Evolutionary conservation across 768 basidiomycete genomes (phyloP).

Genomic region (Phlegmacium glaucopus): DNA sequence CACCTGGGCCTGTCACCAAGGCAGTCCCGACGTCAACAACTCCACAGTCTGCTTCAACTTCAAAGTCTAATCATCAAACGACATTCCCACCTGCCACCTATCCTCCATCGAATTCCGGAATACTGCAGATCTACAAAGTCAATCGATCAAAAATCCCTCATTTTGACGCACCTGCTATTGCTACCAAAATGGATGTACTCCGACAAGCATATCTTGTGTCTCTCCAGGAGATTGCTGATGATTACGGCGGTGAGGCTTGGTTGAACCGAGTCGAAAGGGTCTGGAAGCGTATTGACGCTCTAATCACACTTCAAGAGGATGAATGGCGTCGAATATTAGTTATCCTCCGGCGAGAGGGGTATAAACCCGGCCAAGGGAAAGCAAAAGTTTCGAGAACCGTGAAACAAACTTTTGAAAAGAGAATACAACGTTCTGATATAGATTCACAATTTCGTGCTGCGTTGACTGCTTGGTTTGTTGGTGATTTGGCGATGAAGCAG

Average conservation of each 20-base stretch:
- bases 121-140: slow-evolving; percentile 9
- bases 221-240: slow-evolving; percentile 16
- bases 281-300: slow-evolving; percentile 19
- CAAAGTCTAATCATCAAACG: neutral
- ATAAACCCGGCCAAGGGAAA: slow-evolving; percentile 4
- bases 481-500: slow-evolving; percentile 5
- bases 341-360: slow-evolving; percentile 11
- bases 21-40: too few relatives aligned
- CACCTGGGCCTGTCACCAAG: too few relatives aligned
- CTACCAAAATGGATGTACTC: slow-evolving; percentile 4
- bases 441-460: slow-evolving; percentile 8
- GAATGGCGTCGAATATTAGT: slow-evolving; percentile 10
- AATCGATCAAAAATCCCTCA: slow-evolving; percentile 9
- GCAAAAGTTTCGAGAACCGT: slow-evolving; percentile 1
- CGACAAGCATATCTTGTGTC: slow-evolving; percentile 6
- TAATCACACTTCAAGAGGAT: slow-evolving; percentile 17
- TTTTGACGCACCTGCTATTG: slow-evolving; percentile 7
- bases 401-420: slow-evolving; percentile 10
- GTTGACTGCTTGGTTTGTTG: slow-evolving; percentile 15
- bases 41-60: neutral
- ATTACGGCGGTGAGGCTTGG: slow-evolving; percentile 22
- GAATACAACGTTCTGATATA: slow-evolving; percentile 14
- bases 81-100: neutral
- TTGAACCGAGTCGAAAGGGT: slow-evolving; percentile 7
- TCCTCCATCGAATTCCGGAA: slow-evolving; percentile 7